Evolutionary conservation across 192 early-diverging fungal genomes (phyloP), one percentile per base, ranked within the genome.

Genomic region (Coemansia sp.): DNA sequence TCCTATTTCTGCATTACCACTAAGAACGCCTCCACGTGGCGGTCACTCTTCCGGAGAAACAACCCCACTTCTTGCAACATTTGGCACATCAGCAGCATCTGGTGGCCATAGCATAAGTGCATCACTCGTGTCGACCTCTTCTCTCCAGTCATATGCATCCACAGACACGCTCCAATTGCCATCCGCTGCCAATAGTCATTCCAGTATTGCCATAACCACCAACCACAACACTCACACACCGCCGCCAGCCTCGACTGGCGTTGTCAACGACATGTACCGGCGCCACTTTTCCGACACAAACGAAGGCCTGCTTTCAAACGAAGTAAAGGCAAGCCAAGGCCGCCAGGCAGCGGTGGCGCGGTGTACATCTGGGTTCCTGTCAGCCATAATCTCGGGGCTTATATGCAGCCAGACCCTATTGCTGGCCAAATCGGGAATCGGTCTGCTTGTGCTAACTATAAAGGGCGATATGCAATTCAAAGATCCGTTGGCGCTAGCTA

Each of bases 401-500:
- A 81, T 92, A 23, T 88, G 88, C 58, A 87, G 88, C 57, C 91
- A 92, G 62, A 87, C 85, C 5, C 67, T 92, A 58, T 64, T 92
- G 57, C 89, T 91, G 71, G 91, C 91, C 48, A 92, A 92, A 61
- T 90, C 87, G 49, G 91, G 90, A 3, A 84, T 91, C 18, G 91
- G 90, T 25, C 75, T 92, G 59, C 61, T 92, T n/a, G 68, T 88
- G 4, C 67, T 91, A 29, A 88, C 86, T 0, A 62, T 88, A 16
- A 40, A 81, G 16, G 79, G 87, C 18, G 48, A 84, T 58, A 90
- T 90, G 67, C 91, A 91, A 60, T 85, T 92, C 48, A 84, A 85
- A 28, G 83, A 86, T 60, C 85, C 89, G 30, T 68, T 92, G 49
- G 89, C 89, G 7, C 81, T 88, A 83, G 82, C 90, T 31, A 77